Percentiles rank a stretch among this genome's conserved stretches.
phyloP scores from a whole-genome alignment of 2,329 filamentous ascomycete species.

The Neopestalotiopsis rosae region DNA sequence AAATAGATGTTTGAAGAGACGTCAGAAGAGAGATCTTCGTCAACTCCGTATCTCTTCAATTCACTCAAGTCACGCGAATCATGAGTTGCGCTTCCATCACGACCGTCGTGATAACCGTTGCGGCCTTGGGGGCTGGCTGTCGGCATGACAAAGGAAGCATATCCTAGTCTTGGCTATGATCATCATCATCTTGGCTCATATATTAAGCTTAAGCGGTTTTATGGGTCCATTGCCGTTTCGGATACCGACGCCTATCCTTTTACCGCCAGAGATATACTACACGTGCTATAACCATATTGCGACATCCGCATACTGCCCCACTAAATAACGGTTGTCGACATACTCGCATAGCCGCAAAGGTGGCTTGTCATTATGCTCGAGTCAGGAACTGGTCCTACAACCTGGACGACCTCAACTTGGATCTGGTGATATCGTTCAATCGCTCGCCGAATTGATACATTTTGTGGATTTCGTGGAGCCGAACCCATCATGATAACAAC shows the following conservation, averaged over 20 bases:
- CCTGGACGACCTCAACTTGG: neutral
- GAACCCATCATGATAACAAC: neutral
- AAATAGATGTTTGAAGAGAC: neutral
- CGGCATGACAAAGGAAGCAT: neutral
- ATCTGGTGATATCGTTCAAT: neutral
- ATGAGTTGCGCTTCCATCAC: neutral
- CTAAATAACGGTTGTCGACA: neutral
- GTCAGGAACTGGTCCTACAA: neutral
- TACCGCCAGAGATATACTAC: neutral
- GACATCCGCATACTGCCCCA: neutral
- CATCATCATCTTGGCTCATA: constrained; percentile 1
- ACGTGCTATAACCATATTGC: neutral
- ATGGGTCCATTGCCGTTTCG: neutral
- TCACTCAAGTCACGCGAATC: neutral
- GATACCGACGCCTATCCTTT: neutral
- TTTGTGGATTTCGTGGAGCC: neutral
- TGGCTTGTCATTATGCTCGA: neutral
- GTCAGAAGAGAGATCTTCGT: neutral
- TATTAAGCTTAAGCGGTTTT: constrained; percentile 3
- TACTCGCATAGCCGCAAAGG: neutral
- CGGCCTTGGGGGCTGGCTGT: neutral
- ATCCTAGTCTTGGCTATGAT: neutral
- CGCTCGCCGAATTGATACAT: neutral
- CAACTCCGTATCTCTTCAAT: neutral
- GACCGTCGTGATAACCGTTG: neutral